Evolutionary conservation across 2,329 filamentous ascomycete species (phyloP), one percentile per base, ranked within the genome.

Genomic region (Hymenoscyphus occultus): DNA sequence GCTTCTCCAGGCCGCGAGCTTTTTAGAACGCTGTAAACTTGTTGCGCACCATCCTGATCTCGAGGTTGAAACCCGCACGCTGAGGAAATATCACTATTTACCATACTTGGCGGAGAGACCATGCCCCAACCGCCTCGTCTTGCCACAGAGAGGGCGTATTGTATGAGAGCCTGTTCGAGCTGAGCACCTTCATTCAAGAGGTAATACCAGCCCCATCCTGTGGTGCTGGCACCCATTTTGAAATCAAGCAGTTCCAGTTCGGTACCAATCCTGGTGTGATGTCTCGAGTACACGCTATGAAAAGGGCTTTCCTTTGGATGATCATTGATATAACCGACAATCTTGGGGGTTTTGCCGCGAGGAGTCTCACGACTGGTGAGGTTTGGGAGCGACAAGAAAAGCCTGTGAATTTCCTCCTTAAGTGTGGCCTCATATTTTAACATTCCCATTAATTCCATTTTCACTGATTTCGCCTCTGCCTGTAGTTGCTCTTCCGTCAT

Each of bases 161-260:
- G 90, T 13, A 98, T 81, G 2, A 99, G 84, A 0, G 95, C 95
- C 75, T 98, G 94, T 78, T 99, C 95, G n/a, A 99, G 84, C 76
- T 95, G 86, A 0, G 93, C 93, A 9, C 88, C 95, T 74, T 96
- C 93, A 74, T 94, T 92, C n/a, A 92, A 82, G 12, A 99, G 86
- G 78, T 93, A 98, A 80, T 99, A 99, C 92, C 93, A 99, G 1
- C 95, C 95, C 94, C 94, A 99, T 45, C 95, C 95, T 3, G 90
- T 91, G 1, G 92, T 89, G n/a, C 85, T 87, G 1, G 89, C 89
- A 5, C 93, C 92, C 65, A 85, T 88, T 5, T 90, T 82, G 74
- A 99, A 97, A 79, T 99, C 94, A 61, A 99, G 82, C n/a, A 99
- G 83, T 40, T 89, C 88, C n/a, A 99, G 85, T 74, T 93, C 86